Evolutionary conservation across 2,329 filamentous ascomycete genomes (phyloP).

Genomic region (Ceratocystis huliohia): DNA sequence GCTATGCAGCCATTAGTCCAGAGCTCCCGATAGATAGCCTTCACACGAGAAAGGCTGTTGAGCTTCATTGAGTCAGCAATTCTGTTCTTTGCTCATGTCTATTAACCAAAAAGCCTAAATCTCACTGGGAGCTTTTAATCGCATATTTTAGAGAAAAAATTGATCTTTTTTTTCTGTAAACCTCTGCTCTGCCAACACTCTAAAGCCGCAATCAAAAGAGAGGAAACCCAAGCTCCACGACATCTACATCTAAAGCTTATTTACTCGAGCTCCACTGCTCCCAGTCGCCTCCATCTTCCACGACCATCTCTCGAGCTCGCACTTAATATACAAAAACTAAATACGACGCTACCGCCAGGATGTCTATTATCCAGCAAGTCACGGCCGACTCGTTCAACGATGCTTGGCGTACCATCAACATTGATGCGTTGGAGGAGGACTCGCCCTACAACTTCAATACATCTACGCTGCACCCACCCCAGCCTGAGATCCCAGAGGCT

Average conservation of each 20-base stretch:
- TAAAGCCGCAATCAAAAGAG: conserved; percentile 7
- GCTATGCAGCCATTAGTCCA: conserved; percentile 3
- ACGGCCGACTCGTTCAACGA: conserved; percentile 47
- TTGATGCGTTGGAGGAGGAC: conserved; percentile 82
- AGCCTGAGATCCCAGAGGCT: conserved; percentile 58
- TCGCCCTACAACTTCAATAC: conserved; percentile 85
- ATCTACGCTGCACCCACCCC: conserved; percentile 65
- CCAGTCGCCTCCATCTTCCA: not conserved
- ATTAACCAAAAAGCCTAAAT: not conserved
- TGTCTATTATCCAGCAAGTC: conserved; percentile 58
- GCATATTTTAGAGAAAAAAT: not conserved
- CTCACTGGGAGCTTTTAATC: not conserved
- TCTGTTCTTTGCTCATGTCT: not conserved
- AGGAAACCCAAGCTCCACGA: conserved; percentile 1
- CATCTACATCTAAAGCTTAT: not conserved
- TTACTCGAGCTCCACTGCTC: conserved; percentile 15
- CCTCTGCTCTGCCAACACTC: not conserved
- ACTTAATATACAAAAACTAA: not conserved
- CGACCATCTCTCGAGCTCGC: not conserved
- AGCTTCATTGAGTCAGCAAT: not conserved
- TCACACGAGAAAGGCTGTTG: not conserved
- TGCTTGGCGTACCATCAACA: conserved; percentile 79
- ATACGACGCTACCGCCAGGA: conserved; percentile 25
- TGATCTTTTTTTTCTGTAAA: not conserved
- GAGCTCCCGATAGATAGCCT: conserved; percentile 7